Conservation (phyloP, 2,329 filamentous ascomycete species). For the Trichoderma sp. region DNA sequence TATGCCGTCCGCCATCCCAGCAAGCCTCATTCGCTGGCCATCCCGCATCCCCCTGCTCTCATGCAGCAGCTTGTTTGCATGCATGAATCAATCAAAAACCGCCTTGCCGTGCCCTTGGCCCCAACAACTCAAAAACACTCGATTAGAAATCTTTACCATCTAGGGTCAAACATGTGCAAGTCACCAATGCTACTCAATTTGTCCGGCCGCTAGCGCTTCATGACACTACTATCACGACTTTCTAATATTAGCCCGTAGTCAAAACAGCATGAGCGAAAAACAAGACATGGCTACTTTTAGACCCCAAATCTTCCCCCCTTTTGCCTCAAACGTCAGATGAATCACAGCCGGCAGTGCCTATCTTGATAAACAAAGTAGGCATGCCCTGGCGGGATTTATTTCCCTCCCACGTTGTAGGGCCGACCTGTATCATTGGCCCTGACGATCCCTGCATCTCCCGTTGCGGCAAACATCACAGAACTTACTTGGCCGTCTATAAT, state of each 20-base stretch:
- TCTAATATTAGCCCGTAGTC: background rate
- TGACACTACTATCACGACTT: background rate
- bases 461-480: constrained; percentile 7
- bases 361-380: background rate
- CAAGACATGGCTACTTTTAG: background rate
- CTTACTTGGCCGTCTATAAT: background rate
- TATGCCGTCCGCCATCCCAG: background rate
- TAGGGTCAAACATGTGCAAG: background rate
- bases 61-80: constrained; percentile 2
- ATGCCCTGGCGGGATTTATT: background rate
- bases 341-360: background rate
- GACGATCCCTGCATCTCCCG: constrained; percentile 22
- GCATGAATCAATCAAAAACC: constrained; percentile 2
- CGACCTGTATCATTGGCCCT: constrained; percentile 28
- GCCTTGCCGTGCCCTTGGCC: background rate
- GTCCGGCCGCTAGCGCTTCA: background rate
- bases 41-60: background rate
- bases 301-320: background rate
- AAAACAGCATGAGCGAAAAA: background rate
- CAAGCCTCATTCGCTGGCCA: constrained; percentile 17
- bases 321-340: background rate
- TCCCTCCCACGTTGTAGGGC: constrained; percentile 23
- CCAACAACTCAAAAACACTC: background rate
- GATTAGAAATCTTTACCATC: background rate
- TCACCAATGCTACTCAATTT: background rate